These are phyloP conservation scores for Prosopis cineraria DNA, from an alignment of 306 rosid species.

Conservation along the genomic window DNA sequence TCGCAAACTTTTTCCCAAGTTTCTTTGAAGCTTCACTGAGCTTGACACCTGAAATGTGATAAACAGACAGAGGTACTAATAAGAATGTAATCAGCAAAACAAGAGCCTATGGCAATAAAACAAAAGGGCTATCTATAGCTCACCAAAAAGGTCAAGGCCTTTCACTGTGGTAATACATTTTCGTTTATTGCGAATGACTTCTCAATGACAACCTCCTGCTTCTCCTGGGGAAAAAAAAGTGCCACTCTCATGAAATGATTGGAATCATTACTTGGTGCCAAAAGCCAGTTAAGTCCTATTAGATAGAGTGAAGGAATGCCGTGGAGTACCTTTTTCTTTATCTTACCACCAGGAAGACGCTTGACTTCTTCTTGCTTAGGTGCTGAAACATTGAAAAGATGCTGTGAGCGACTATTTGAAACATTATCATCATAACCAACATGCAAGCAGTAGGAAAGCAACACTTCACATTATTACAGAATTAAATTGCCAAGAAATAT, in stretches of 20 bases:
- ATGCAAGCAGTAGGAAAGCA: neutral
- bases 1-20: slow-evolving; percentile 97
- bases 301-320: neutral
- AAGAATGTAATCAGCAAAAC: neutral
- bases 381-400: slow-evolving; percentile 45
- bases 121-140: slow-evolving; percentile 34
- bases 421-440: slow-evolving; percentile 1
- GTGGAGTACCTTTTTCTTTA: slow-evolving; percentile 84
- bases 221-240: slow-evolving; percentile 70
- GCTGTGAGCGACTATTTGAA: neutral
- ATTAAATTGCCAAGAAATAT: slow-evolving; percentile 3
- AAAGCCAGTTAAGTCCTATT: neutral
- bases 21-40: slow-evolving; percentile 99
- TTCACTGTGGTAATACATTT: slow-evolving; percentile 94
- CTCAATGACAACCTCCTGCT: slow-evolving; percentile 89
- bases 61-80: neutral
- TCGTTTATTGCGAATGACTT: slow-evolving; percentile 91
- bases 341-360: slow-evolving; percentile 99
- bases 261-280: neutral
- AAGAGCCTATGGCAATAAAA: slow-evolving; percentile 11
- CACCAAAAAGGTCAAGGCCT: slow-evolving; percentile 95
- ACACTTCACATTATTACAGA: neutral
- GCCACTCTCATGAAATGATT: slow-evolving; percentile 20
- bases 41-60: slow-evolving; percentile 39
- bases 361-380: slow-evolving; percentile 84